Base-by-base conservation (phyloP, 768 basidiomycete species). In the Pholiota molesta region DNA sequence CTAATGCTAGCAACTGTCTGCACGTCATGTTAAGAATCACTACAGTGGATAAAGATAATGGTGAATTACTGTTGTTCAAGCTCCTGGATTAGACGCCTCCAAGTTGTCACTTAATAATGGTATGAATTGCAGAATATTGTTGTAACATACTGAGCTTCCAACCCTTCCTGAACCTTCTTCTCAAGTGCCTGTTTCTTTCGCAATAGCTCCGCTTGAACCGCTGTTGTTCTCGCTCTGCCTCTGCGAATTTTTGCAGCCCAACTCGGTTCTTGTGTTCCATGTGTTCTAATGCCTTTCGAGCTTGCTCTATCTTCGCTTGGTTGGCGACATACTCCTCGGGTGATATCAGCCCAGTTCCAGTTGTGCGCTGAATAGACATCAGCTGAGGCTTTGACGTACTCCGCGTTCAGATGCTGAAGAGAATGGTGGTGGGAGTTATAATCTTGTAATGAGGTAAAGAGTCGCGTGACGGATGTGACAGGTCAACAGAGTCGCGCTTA, bases 231-330 rank as follows among this genome's bases (percentile, higher is more conserved):
- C 29, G n/a, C 17, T 56, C 55, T 29, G 26, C 23, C 9, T 58
- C 57, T 2, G 57, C 49, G 64, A 40, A 78, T 23, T 76, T 75
- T 57, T 72, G 68, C 56, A 76, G 73, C 2, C 78, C 83, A 1
- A 69, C 65, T 47, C 83, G 79, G 57, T 84, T 83, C 63, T 76
- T 70, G 31, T 61, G 60, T 67, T 80, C 78, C 39, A 75, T 73
- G 21, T 60, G 52, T 21, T 74, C 72, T 4, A 81, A 44, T 35
- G 69, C 54, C 28, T 75, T 75, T 64, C 74, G 79, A 33, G 73
- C 72, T 28, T 68, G 55, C 39, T 73, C 69, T 28, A 79, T 70
- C 9, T 66, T 71, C 35, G 59, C 68, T 62, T 60, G 56, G 61
- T 79, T 78, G 17, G 16, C 19, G 14, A 51, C 45, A 62, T 79